phyloP scores from a whole-genome alignment of 352 stramenopile genomes.

The Globisporangium polare region DNA sequence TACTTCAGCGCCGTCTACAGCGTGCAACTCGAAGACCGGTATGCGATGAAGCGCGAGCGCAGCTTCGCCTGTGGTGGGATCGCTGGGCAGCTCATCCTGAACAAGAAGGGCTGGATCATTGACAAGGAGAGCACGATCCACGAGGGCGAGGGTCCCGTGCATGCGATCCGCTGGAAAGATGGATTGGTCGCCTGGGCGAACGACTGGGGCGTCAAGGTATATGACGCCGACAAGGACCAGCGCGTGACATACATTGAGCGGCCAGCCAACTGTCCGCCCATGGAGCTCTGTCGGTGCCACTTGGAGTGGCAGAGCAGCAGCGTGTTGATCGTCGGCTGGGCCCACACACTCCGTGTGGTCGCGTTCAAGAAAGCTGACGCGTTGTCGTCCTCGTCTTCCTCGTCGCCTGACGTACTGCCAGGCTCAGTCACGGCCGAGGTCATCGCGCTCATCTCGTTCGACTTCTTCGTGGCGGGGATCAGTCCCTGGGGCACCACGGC shows the following conservation, averaged over 20 bases:
- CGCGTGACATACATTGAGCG: conserved; percentile 83
- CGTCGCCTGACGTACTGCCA: conserved; percentile 19
- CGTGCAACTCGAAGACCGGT: conserved; percentile 73
- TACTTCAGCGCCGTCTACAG: conserved; percentile 84
- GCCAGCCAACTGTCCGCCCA: conserved; percentile 69
- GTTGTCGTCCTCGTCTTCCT: conserved; percentile 28
- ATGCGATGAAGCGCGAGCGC: conserved; percentile 76
- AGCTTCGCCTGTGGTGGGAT: conserved; percentile 82
- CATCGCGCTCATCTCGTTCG: conserved; percentile 67
- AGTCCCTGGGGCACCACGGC: conserved; percentile 57
- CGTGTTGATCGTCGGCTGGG: conserved; percentile 72
- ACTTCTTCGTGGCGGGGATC: conserved; percentile 80
- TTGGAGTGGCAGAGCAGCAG: conserved; percentile 64
- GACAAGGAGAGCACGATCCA: conserved; percentile 84
- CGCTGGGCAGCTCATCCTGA: conserved; percentile 75
- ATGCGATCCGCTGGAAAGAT: conserved; percentile 77
- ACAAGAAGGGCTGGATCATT: conserved; percentile 87
- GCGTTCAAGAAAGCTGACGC: conserved; percentile 57
- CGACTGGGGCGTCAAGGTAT: conserved; percentile 86
- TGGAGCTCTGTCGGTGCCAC: conserved; percentile 81
- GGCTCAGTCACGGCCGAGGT: conserved; percentile 59
- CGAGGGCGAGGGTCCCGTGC: conserved; percentile 77
- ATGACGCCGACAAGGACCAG: conserved; percentile 67
- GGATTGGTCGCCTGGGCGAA: conserved; percentile 81
- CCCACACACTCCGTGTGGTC: conserved; percentile 71